phyloP scores from a whole-genome alignment of 306 rosid genomes.

The Canavalia ensiformis region DNA sequence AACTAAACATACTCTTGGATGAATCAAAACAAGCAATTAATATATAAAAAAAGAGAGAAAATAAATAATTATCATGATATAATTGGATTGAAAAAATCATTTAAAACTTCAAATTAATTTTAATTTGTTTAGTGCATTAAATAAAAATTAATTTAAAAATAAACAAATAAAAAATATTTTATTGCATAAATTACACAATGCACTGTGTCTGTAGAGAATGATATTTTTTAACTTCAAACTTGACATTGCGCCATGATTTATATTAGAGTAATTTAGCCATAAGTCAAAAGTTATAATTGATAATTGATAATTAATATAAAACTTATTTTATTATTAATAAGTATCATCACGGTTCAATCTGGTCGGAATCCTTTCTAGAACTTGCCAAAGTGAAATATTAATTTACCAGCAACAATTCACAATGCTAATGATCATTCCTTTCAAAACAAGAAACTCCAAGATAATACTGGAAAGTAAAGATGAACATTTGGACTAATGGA shows the following conservation, averaged over 20 bases:
- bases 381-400: not conserved
- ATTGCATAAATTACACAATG: not conserved
- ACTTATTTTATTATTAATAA: not conserved
- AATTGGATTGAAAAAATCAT: not conserved
- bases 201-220: too few species aligned
- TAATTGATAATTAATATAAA: not conserved
- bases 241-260: not conserved
- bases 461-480: not conserved
- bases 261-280: not conserved
- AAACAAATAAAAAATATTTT: not conserved
- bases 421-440: constrained; percentile 34
- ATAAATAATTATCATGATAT: not conserved
- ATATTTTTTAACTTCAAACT: not conserved
- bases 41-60: not conserved
- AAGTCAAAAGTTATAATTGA: not conserved
- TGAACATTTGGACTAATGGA: constrained; percentile 5
- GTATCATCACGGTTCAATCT: not conserved
- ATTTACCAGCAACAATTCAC: not conserved
- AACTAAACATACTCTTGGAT: not conserved
- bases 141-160: not conserved
- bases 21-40: not conserved
- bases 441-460: constrained; percentile 10
- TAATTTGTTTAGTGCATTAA: not conserved
- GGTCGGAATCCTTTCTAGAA: not conserved
- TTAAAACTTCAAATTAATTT: not conserved